Conservation (phyloP, 495 filamentous ascomycete genomes). For the Aspergillus sclerotioniger region DNA sequence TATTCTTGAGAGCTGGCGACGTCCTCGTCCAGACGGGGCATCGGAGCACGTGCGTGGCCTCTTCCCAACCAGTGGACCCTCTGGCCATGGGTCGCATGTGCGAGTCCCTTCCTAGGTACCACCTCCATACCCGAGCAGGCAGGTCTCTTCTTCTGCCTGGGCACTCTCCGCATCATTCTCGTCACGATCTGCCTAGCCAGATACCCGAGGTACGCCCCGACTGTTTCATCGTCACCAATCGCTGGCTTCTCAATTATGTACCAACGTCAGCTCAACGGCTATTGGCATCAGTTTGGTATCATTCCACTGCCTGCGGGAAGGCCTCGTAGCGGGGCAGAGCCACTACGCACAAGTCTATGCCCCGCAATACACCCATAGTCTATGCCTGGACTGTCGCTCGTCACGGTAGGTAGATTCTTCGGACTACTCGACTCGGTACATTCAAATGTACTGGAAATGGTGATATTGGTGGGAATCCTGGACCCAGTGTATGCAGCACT, state of each 20-base stretch:
- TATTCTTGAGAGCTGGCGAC: background rate
- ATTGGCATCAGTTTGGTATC: background rate
- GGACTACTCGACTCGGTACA: background rate
- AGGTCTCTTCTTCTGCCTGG: background rate
- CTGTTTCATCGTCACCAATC: background rate
- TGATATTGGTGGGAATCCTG: too few relatives aligned
- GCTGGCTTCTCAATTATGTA: background rate
- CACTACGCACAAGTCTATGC: background rate
- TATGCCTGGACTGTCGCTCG: background rate
- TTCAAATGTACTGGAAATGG: background rate
- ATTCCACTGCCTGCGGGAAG: background rate
- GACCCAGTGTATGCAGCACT: background rate
- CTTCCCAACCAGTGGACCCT: constrained; percentile 11
- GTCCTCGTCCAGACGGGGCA: constrained; percentile 27
- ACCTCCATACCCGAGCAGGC: background rate
- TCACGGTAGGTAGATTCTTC: background rate
- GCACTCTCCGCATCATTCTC: background rate
- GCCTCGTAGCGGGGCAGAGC: background rate
- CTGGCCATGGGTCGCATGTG: background rate
- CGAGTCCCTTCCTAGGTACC: background rate
- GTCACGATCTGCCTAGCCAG: background rate
- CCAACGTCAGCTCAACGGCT: background rate
- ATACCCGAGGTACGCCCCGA: background rate
- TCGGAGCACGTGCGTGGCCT: constrained; percentile 34
- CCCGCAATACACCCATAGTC: background rate